phyloP scores from a whole-genome alignment of 2,329 filamentous ascomycete genomes.

The Alternaria burnsii region DNA sequence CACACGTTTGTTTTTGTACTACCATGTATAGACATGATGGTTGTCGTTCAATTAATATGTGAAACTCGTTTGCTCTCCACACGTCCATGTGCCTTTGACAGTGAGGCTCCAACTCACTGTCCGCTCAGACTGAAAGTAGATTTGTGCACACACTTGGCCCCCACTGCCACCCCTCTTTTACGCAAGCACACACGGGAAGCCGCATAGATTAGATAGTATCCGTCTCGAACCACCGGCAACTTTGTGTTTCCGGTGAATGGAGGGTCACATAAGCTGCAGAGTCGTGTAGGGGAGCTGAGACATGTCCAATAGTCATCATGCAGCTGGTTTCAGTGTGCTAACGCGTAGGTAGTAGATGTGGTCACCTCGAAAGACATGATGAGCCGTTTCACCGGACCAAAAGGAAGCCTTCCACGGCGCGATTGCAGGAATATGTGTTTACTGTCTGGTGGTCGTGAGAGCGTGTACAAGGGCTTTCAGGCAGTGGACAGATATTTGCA shows the following conservation, averaged over 20 bases:
- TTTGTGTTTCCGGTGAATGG: conserved; percentile 17
- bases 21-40: background rate
- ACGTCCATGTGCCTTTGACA: background rate
- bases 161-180: background rate
- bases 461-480: background rate
- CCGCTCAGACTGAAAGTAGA: background rate
- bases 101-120: background rate
- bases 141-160: background rate
- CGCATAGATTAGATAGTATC: conserved; percentile 8
- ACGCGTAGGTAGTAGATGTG: background rate
- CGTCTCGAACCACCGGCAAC: conserved; percentile 4
- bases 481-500: background rate
- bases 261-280: background rate
- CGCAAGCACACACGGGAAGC: conserved; percentile 6
- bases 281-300: background rate
- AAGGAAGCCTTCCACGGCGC: background rate
- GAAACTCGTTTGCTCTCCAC: background rate
- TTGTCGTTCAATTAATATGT: background rate
- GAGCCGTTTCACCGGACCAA: background rate
- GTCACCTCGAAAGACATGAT: background rate
- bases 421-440: background rate
- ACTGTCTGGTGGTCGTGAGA: background rate
- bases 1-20: background rate
- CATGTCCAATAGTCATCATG: background rate
- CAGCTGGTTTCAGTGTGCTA: background rate